These are phyloP conservation scores for Coriolopsis trogii DNA, from an alignment of 1,284 basidiomycete genomes.

Conservation along the genomic window DNA sequence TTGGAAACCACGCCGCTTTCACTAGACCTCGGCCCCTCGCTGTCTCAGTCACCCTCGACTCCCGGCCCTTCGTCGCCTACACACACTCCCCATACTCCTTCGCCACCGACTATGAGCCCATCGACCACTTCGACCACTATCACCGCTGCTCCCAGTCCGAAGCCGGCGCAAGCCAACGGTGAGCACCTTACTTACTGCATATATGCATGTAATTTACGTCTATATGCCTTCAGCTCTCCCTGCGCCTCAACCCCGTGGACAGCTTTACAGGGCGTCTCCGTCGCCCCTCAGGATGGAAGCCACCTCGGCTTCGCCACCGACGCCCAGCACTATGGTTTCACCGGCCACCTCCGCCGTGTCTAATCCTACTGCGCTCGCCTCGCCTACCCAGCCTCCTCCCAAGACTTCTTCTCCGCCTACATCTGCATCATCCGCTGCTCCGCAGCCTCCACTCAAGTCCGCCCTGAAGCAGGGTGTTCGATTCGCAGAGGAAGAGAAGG, in stretches of 20 bases:
- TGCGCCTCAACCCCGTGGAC: constrained; percentile 20
- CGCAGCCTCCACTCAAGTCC: constrained; percentile 14
- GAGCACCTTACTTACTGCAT: constrained; percentile 4
- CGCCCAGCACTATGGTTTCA: constrained; percentile 2
- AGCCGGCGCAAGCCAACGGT: constrained; percentile 5
- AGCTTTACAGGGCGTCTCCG: constrained; percentile 46
- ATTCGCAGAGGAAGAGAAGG: constrained; percentile 65
- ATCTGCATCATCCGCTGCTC: constrained; percentile 9
- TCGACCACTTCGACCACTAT: background rate
- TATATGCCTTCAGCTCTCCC: constrained; percentile 7
- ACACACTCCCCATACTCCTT: constrained; percentile 12
- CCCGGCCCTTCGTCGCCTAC: constrained; percentile 16
- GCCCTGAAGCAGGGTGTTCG: constrained; percentile 62
- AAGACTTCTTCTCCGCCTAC: constrained; percentile 21
- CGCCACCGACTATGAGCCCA: constrained; percentile 10
- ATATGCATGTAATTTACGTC: constrained; percentile 1
- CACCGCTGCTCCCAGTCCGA: background rate
- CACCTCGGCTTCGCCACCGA: constrained; percentile 19
- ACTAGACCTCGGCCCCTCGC: constrained; percentile 19
- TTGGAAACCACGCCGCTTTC: constrained; percentile 21
- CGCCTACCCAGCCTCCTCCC: constrained; percentile 6
- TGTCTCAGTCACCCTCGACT: constrained; percentile 11
- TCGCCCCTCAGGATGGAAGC: constrained; percentile 56
- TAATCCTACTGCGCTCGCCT: constrained; percentile 11
- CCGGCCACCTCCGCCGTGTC: constrained; percentile 9